These are phyloP conservation scores for Knufia petricola DNA, from an alignment of 2,329 filamentous ascomycete genomes.

Conservation along the genomic window DNA sequence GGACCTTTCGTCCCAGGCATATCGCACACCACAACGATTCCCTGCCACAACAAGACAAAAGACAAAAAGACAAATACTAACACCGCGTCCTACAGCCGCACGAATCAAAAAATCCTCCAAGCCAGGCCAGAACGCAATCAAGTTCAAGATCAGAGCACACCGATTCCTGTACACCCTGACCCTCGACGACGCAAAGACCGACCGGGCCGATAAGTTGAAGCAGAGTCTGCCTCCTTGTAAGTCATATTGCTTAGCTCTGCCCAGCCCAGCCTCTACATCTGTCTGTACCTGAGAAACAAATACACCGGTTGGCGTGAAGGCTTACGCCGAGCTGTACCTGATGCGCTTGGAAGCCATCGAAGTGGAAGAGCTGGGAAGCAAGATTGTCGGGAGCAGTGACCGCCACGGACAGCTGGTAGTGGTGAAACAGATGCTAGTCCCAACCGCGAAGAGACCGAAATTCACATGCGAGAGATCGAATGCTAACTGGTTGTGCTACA, in stretches of 20 bases:
- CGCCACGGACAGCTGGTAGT: too few species aligned
- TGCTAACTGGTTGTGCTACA: conserved; percentile 13
- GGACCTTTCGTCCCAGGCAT: too few species aligned
- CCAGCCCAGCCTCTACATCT: too few species aligned
- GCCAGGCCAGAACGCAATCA: conserved; percentile 52
- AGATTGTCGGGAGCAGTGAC: too few species aligned
- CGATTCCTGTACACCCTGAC: conserved; percentile 95
- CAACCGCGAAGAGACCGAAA: not conserved
- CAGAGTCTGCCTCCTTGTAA: conserved; percentile 95
- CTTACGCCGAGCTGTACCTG: too few species aligned
- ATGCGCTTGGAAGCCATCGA: too few species aligned
- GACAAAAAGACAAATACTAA: too few species aligned
- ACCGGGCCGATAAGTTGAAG: conserved; percentile 99
- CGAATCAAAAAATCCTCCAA: conserved; percentile 95
- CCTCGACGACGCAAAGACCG: conserved; percentile 72
- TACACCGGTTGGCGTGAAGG: too few species aligned
- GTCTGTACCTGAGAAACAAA: too few species aligned
- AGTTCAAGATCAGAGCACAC: conserved; percentile 99
- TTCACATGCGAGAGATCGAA: not conserved
- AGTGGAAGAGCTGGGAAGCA: too few species aligned
- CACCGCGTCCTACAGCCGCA: conserved; percentile 68
- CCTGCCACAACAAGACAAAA: too few species aligned
- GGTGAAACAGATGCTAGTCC: too few species aligned
- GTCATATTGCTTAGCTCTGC: conserved; percentile 37
- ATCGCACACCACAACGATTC: not conserved